Percentiles rank a stretch among this genome's conserved stretches.
These are phyloP conservation scores for Fusarium ambrosium DNA, from an alignment of 2,329 filamentous ascomycete genomes.

Conservation along the genomic window DNA sequence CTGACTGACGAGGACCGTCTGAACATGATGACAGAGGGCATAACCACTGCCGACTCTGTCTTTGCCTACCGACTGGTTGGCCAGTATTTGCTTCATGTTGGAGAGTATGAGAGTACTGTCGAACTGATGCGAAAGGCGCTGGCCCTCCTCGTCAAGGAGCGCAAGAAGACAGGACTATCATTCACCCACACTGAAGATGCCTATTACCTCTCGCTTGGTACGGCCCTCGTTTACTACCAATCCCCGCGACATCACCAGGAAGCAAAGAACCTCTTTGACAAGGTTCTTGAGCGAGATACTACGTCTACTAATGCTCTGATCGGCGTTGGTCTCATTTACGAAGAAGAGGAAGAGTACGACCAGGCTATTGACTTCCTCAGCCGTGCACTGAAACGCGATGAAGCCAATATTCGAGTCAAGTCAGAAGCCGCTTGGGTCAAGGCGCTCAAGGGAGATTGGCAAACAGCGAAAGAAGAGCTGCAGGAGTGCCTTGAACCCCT, in stretches of 20 bases:
- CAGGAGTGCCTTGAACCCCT: slow-evolving; percentile 77
- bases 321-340: slow-evolving; percentile 90
- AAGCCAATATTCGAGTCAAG: slow-evolving; percentile 80
- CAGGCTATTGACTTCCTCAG: slow-evolving; percentile 85
- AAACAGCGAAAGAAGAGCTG: slow-evolving; percentile 76
- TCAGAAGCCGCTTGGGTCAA: slow-evolving; percentile 95
- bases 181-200: slow-evolving; percentile 80
- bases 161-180: slow-evolving; percentile 74
- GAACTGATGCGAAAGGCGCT: slow-evolving; percentile 84
- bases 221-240: slow-evolving; percentile 91
- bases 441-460: slow-evolving; percentile 83
- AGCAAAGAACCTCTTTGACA: slow-evolving; percentile 87
- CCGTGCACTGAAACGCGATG: slow-evolving; percentile 80
- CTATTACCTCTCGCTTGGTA: slow-evolving; percentile 82
- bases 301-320: slow-evolving; percentile 86
- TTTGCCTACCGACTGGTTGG: slow-evolving; percentile 87
- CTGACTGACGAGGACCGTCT: slow-evolving; percentile 83
- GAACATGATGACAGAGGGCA: slow-evolving; percentile 82
- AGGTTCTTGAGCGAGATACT: slow-evolving; percentile 80
- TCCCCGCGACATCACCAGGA: slow-evolving; percentile 90
- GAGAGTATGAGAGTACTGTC: slow-evolving; percentile 86
- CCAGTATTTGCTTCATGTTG: slow-evolving; percentile 85
- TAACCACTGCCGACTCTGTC: slow-evolving; percentile 76
- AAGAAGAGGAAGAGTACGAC: slow-evolving; percentile 91
- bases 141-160: slow-evolving; percentile 70